Conservation (phyloP, 1,284 basidiomycete species). For the Tetrapyrgos nigripes region DNA sequence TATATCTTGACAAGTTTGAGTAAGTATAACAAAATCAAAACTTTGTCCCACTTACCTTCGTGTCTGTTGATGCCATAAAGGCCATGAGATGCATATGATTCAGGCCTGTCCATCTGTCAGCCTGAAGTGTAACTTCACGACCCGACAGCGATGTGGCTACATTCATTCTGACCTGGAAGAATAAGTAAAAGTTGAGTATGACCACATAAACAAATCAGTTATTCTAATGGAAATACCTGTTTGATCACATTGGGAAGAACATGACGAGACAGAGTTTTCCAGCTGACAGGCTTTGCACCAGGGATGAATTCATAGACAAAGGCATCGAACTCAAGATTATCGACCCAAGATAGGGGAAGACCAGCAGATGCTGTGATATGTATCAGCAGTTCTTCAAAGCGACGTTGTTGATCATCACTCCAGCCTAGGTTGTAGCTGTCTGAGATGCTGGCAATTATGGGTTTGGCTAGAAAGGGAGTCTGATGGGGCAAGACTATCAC, state of each 20-base stretch:
- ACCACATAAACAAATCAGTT: no score
- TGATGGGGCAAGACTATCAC: no score
- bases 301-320: background rate
- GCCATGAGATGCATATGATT: constrained; percentile 15
- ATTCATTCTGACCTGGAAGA: no score
- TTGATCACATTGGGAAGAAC: background rate
- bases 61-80: constrained; percentile 15
- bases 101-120: constrained; percentile 17
- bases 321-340: constrained; percentile 1
- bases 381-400: background rate
- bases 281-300: background rate
- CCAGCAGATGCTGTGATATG: constrained; percentile 4
- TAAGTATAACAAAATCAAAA: background rate
- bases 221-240: no score
- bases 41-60: constrained; percentile 4
- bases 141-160: no score
- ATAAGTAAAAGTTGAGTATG: no score
- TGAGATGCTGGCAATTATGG: no score
- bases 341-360: constrained; percentile 8
- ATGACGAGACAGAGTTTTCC: background rate
- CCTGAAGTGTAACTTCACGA: constrained; percentile 7
- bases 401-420: background rate
- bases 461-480: no score
- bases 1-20: background rate
- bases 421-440: background rate